Evolutionary conservation across 2,329 filamentous ascomycete genomes (phyloP).

Genomic region (Westerdykella ornata): DNA sequence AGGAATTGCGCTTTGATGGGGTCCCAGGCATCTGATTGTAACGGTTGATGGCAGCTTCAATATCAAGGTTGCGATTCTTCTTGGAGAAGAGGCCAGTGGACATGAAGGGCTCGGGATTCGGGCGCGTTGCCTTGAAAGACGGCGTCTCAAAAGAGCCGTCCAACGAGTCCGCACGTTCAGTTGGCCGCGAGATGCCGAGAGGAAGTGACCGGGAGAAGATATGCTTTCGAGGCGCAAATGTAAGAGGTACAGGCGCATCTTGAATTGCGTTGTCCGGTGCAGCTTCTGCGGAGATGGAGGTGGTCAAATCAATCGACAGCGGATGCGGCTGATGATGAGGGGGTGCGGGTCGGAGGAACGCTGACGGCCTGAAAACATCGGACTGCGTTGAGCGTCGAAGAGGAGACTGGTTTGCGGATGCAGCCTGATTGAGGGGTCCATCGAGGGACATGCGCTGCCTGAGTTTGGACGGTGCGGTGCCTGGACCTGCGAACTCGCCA

Average conservation of each 20-base stretch:
- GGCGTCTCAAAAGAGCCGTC: slow-evolving; percentile 57
- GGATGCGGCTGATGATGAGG: slow-evolving; percentile 56
- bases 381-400: slow-evolving; percentile 14
- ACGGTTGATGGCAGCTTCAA: neutral
- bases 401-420: slow-evolving; percentile 55
- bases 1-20: slow-evolving; percentile 86
- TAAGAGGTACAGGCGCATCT: slow-evolving; percentile 26
- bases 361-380: no score
- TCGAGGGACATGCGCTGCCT: slow-evolving; percentile 73
- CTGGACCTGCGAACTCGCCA: slow-evolving; percentile 50
- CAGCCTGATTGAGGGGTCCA: slow-evolving; percentile 59
- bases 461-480: slow-evolving; percentile 48
- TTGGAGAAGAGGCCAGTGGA: slow-evolving; percentile 95
- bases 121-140: slow-evolving; percentile 68
- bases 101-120: slow-evolving; percentile 78
- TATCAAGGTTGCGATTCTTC: slow-evolving; percentile 72
- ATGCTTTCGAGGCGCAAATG: slow-evolving; percentile 18
- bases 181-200: slow-evolving; percentile 50
- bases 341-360: slow-evolving; percentile 16
- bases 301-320: slow-evolving; percentile 76
- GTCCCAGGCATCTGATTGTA: slow-evolving; percentile 69
- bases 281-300: slow-evolving; percentile 77
- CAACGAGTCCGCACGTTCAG: slow-evolving; percentile 47
- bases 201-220: slow-evolving; percentile 70
- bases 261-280: slow-evolving; percentile 54